Percentiles rank a stretch among this genome's conserved stretches.
phyloP scores from a whole-genome alignment of 441 rosid species.

The Eruca vesicaria region DNA sequence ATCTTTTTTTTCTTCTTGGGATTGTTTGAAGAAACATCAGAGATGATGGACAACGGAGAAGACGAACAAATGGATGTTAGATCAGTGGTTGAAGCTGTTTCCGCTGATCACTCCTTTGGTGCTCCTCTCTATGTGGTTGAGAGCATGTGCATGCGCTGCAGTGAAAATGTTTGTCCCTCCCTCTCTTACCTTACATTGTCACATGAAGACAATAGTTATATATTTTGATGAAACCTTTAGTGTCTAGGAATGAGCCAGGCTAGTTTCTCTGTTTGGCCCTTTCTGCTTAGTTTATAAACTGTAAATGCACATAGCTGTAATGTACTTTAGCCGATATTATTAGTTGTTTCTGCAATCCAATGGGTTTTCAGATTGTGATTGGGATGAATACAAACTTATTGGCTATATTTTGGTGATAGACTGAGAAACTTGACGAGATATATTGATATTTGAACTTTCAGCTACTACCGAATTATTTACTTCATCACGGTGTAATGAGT shows the following conservation, averaged over 20 bases:
- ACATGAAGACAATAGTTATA: not conserved
- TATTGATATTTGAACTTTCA: not conserved
- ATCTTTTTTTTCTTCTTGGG: not conserved
- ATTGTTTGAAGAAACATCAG: not conserved
- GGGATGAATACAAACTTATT: not conserved
- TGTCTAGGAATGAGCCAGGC: not conserved
- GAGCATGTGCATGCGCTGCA: slow-evolving; percentile 96
- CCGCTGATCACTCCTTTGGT: slow-evolving; percentile 46
- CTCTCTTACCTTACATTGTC: not conserved
- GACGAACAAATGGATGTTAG: slow-evolving; percentile 62
- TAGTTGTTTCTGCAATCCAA: not conserved
- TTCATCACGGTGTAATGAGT: not conserved
- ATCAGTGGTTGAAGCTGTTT: slow-evolving; percentile 83
- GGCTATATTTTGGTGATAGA: not conserved
- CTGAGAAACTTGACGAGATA: not conserved
- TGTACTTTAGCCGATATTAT: no score
- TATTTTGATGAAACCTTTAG: not conserved
- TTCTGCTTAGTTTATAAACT: not conserved
- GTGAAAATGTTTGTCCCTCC: slow-evolving; percentile 54
- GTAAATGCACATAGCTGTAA: not conserved
- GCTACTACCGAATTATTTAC: slow-evolving; percentile 6
- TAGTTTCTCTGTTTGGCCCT: no score
- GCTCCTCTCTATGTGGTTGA: slow-evolving; percentile 83
- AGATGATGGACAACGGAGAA: slow-evolving; percentile 28
- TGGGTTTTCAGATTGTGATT: not conserved